These are phyloP conservation scores for Tympanopsis confertula DNA, from an alignment of 2,329 filamentous ascomycete species.

Conservation along the genomic window DNA sequence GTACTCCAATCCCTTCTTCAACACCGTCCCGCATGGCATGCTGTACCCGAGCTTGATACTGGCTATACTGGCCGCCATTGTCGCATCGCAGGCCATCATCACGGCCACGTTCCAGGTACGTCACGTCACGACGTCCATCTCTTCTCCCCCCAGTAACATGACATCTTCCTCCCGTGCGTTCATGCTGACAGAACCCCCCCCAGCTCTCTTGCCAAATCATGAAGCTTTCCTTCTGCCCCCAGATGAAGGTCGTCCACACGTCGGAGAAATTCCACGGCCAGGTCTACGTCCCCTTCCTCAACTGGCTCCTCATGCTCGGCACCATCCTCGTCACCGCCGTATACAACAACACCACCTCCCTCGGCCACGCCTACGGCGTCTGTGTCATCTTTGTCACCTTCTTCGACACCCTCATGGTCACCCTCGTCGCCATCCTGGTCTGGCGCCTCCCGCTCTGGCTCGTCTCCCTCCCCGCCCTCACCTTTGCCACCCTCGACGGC, in stretches of 20 bases:
- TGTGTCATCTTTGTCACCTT: conserved; percentile 75
- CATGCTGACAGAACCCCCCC: conserved; percentile 17
- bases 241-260: conserved; percentile 63
- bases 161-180: conserved; percentile 17
- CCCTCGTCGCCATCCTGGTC: conserved; percentile 59
- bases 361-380: conserved; percentile 67
- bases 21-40: conserved; percentile 54
- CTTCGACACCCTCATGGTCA: conserved; percentile 65
- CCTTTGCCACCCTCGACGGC: conserved; percentile 57
- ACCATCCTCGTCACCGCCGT: conserved; percentile 64
- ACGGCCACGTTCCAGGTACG: conserved; percentile 59
- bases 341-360: conserved; percentile 60
- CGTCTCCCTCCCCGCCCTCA: conserved; percentile 49
- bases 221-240: conserved; percentile 61
- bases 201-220: conserved; percentile 47
- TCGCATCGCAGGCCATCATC: conserved; percentile 70
- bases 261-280: conserved; percentile 62
- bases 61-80: conserved; percentile 59
- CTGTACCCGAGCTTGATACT: conserved; percentile 59
- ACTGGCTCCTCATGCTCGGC: conserved; percentile 68
- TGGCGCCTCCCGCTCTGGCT: conserved; percentile 52
- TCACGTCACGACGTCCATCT: not conserved
- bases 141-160: conserved; percentile 4
- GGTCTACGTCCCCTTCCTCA: conserved; percentile 64
- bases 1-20: conserved; percentile 65